Percentiles rank a stretch among this genome's conserved stretches.
Evolutionary conservation across 2,329 filamentous ascomycete species (phyloP).

Genomic region (Apiospora malaysiana): DNA sequence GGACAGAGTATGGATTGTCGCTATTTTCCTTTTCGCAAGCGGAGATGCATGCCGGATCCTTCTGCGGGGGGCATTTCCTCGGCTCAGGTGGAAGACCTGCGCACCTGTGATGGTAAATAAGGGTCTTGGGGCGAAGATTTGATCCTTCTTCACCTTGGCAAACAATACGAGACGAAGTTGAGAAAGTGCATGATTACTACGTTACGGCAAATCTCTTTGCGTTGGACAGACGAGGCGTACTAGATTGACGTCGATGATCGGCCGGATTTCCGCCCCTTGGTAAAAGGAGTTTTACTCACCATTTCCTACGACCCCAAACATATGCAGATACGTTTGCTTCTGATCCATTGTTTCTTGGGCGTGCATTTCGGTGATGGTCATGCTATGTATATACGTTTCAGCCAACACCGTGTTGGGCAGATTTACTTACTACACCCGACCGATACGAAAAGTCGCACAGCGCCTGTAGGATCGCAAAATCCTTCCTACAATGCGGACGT

Average conservation of each 20-base stretch:
- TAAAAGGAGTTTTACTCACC: too few relatives aligned
- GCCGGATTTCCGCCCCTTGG: not conserved
- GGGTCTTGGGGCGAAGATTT: not conserved
- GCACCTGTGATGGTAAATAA: too few relatives aligned
- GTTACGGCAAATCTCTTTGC: too few relatives aligned
- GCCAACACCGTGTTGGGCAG: not conserved
- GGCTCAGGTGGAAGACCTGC: too few relatives aligned
- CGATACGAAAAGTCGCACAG: not conserved
- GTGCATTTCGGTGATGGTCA: not conserved
- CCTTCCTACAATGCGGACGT: not conserved
- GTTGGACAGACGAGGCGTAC: too few relatives aligned
- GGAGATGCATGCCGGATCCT: not conserved
- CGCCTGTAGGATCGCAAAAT: not conserved
- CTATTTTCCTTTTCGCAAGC: not conserved
- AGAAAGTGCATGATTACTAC: not conserved
- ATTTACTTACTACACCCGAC: not conserved
- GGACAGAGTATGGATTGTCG: too few relatives aligned
- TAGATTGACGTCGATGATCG: not conserved
- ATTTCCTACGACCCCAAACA: not conserved
- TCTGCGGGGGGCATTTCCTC: too few relatives aligned
- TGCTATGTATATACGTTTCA: not conserved
- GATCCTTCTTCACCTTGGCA: not conserved
- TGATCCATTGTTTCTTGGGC: not conserved
- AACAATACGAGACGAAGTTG: not conserved
- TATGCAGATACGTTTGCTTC: not conserved